A percentile compares a stretch with the other conserved stretches of the same genome.
Evolutionary conservation across 129 eudicot genomes (phyloP).

Genomic region (Chrysanthemum makinoi): DNA sequence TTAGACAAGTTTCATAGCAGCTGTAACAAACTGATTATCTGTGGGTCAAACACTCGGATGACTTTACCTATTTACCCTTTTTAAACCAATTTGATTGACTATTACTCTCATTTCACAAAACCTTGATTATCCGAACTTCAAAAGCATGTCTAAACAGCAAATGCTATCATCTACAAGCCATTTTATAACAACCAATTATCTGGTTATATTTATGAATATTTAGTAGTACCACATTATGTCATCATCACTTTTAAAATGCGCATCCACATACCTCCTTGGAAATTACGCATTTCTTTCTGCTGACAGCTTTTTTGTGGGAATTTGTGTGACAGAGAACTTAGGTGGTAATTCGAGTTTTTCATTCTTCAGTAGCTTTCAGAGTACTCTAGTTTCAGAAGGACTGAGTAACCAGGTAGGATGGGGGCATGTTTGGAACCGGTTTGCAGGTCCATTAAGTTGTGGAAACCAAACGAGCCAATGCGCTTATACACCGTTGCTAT

Average conservation of each 20-base stretch:
- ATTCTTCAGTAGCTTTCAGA: constrained; percentile 83
- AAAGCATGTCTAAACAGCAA: neutral
- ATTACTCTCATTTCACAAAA: neutral
- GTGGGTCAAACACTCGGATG: neutral
- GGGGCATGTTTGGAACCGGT: constrained; percentile 95
- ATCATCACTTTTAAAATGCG: too few relatives aligned
- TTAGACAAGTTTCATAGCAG: neutral
- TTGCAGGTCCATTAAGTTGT: constrained; percentile 82
- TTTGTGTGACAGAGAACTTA: constrained; percentile 41
- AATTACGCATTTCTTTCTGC: neutral
- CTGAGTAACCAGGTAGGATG: constrained; percentile 75
- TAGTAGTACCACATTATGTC: too few relatives aligned
- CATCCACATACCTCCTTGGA: neutral
- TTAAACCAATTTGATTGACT: neutral
- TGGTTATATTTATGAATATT: too few relatives aligned
- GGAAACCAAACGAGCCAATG: constrained; percentile 69
- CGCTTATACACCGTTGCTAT: constrained; percentile 74
- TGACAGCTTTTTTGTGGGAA: neutral
- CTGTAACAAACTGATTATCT: neutral
- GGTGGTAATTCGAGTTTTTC: constrained; percentile 49
- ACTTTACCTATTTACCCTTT: neutral
- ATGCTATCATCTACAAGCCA: neutral
- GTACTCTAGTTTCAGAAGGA: constrained; percentile 57
- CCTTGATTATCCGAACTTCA: neutral
- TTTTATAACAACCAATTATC: too few relatives aligned